Evolutionary conservation across 768 basidiomycete species (phyloP).

Genomic region (Termitomyces bulborhizus): DNA sequence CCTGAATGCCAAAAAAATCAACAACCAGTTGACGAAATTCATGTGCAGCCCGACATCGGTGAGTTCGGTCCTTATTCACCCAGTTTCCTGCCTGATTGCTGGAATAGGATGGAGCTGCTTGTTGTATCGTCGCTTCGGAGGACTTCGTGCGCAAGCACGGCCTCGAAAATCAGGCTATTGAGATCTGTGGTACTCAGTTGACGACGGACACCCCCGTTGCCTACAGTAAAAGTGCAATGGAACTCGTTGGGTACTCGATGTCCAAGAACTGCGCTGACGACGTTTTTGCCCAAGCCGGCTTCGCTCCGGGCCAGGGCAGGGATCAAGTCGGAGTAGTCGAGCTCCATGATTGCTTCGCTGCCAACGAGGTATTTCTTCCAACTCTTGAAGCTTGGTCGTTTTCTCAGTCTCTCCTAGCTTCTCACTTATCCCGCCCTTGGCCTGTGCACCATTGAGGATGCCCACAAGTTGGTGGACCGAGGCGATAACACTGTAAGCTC

Average conservation of each 20-base stretch:
- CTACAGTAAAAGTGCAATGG: constrained; percentile 72
- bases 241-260: constrained; percentile 79
- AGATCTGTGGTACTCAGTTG: constrained; percentile 63
- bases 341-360: constrained; percentile 81
- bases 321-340: constrained; percentile 81
- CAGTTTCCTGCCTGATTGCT: background rate
- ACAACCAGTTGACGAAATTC: constrained; percentile 68
- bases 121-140: constrained; percentile 74
- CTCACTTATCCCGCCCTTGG: constrained; percentile 80
- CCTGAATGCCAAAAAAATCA: constrained; percentile 60
- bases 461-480: constrained; percentile 66
- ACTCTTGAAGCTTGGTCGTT: background rate
- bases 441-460: constrained; percentile 58
- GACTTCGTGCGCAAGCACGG: constrained; percentile 65
- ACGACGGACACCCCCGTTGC: constrained; percentile 60
- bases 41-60: constrained; percentile 88
- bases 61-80: constrained; percentile 11
- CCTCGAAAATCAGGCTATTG: constrained; percentile 84
- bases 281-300: constrained; percentile 67
- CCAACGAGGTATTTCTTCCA: constrained; percentile 54
- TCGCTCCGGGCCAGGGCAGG: constrained; percentile 53
- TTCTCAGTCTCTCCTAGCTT: constrained; percentile 38
- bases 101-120: constrained; percentile 64
- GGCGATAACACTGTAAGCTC: constrained; percentile 73
- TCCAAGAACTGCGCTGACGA: constrained; percentile 60